Base-by-base conservation (phyloP, 2,329 filamentous ascomycete species). In the Lecanicillium sp. region DNA sequence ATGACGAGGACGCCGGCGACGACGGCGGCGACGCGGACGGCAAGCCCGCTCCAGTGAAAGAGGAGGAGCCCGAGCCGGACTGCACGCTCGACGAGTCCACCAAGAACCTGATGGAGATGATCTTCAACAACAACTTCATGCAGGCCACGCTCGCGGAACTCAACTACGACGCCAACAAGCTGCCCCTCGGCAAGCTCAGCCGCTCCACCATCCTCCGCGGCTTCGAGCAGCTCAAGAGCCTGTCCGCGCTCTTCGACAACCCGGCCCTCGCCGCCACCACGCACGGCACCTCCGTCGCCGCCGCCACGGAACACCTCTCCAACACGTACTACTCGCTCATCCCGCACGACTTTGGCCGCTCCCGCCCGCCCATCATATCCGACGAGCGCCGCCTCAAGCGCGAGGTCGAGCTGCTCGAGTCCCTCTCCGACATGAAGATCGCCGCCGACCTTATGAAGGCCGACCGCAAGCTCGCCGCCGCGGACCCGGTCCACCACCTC, bases 121-220 rank as follows among this genome's bases (percentile, higher is more conserved):
- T 95, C 51, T 95, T 95, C 73, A 90, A 94, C 62, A 75, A 80
- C 49, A 62, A 82, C 19, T 83, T 84, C 60, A 89, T 94, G 63
- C 71, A 78, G 19, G 74, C 75, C 17, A 78, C 80, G 29, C 86
- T 88, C 81, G 62, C 66, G 1, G 71, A 77, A 2, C 70, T 88
- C 55, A 86, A 86, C 55, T 89, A 89, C 56, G 83, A 89, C 55
- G 73, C 77, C 9, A 73, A 84, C 54, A 94, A 94, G 63, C 70
- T 95, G 33, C 89, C 89, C 0, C 71, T 95, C 1, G 90, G 89
- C 4, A 94, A 93, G 61, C 75, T 95, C 20, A 88, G 86, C 71
- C 89, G 90, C 58, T 68, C 76, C 11, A 93, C 87, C 17, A 84
- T 95, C 55, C 77, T 74, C 23, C 75, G 77, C 12, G 90, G 89